A percentile compares a stretch with the other conserved stretches of the same genome.
Evolutionary conservation across 306 rosid species (phyloP).

Genomic region (Arachis hypogaea): DNA sequence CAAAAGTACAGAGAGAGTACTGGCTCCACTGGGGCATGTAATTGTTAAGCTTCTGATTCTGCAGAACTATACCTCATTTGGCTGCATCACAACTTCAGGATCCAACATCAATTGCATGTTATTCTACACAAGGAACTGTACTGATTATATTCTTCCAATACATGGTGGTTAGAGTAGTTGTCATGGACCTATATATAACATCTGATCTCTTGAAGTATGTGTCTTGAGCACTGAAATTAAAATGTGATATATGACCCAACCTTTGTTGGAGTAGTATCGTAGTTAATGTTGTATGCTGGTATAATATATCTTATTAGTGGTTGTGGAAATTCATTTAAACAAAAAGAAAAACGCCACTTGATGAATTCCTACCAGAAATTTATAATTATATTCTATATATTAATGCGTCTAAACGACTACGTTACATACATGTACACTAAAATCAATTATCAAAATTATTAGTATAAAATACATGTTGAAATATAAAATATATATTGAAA

Average conservation of each 20-base stretch:
- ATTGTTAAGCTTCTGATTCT: too few species aligned
- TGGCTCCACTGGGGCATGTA: too few species aligned
- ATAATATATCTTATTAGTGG: conserved; percentile 3
- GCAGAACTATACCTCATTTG: background rate
- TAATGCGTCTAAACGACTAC: too few species aligned
- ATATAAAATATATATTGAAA: too few species aligned
- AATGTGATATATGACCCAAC: conserved; percentile 11
- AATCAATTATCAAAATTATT: too few species aligned
- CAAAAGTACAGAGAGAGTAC: background rate
- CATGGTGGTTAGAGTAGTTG: conserved; percentile 20
- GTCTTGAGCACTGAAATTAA: background rate
- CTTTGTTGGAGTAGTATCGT: conserved; percentile 33
- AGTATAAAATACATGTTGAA: too few species aligned
- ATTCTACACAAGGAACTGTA: conserved; percentile 29
- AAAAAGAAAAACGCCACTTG: conserved; percentile 27
- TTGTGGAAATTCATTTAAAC: conserved; percentile 29
- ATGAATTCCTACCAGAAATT: too few species aligned
- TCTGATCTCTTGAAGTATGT: conserved; percentile 6
- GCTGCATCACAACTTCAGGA: background rate
- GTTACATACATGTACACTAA: too few species aligned
- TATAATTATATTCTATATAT: too few species aligned
- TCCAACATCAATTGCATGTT: background rate
- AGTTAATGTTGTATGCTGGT: background rate
- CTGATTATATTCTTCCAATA: too few species aligned
- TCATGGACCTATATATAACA: conserved; percentile 11